Conservation (phyloP, 1,139 yeast genomes). For the Pichia sp. region DNA sequence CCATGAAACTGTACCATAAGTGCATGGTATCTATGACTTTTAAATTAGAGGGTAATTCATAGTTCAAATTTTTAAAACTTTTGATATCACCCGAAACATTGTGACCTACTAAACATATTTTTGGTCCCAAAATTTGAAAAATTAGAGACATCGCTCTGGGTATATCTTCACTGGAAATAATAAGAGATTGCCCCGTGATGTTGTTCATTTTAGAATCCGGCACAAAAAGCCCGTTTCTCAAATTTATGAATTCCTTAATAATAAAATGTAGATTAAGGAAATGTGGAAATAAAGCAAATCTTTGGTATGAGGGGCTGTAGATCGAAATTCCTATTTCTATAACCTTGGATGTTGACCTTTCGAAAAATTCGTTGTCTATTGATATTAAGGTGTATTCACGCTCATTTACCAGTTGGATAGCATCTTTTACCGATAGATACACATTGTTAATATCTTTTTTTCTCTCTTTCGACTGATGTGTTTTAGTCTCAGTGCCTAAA, state of each 20-base stretch:
- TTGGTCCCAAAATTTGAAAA: conserved; percentile 40
- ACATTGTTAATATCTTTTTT: background rate
- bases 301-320: conserved; percentile 55
- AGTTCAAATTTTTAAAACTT: conserved; percentile 48
- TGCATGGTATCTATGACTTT: conserved; percentile 49
- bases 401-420: conserved; percentile 20
- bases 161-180: conserved; percentile 39
- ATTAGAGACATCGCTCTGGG: conserved; percentile 40
- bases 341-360: conserved; percentile 40
- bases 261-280: conserved; percentile 54
- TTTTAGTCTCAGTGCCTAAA: too few species aligned
- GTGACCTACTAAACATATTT: conserved; percentile 56
- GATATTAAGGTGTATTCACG: conserved; percentile 43
- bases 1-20: conserved; percentile 44
- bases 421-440: conserved; percentile 21
- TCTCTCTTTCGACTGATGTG: background rate
- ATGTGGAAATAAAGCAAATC: conserved; percentile 39
- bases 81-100: conserved; percentile 57
- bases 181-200: conserved; percentile 51
- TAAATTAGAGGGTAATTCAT: conserved; percentile 39
- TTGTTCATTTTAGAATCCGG: conserved; percentile 58
- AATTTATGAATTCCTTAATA: conserved; percentile 45
- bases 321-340: conserved; percentile 71
- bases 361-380: conserved; percentile 68
- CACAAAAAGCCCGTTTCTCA: conserved; percentile 55